phyloP scores from a whole-genome alignment of 805 yeast genomes.

The Saturnispora quitensis region DNA sequence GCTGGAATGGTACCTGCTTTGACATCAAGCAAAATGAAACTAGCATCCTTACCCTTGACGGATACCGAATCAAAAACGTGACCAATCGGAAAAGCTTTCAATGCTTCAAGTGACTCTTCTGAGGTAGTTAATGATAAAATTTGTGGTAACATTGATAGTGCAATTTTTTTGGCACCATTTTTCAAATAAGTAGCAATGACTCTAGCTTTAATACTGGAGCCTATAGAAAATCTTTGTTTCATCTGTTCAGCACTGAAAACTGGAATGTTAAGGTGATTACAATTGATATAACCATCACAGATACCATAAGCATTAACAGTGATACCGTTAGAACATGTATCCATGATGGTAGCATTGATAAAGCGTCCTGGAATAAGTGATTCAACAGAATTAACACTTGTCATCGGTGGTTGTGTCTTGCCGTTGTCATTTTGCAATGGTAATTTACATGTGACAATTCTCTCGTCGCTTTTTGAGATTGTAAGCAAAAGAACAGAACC shows the following conservation, averaged over 20 bases:
- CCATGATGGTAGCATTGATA: conserved; percentile 64
- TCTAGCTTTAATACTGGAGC: conserved; percentile 61
- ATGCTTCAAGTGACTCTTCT: conserved; percentile 19
- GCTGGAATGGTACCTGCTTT: conserved; percentile 50
- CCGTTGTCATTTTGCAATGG: conserved; percentile 33
- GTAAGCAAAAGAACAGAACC: conserved; percentile 69
- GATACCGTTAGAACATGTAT: conserved; percentile 52
- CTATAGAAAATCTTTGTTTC: conserved; percentile 57
- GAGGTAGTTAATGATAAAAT: conserved; percentile 22
- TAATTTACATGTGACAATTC: conserved; percentile 49
- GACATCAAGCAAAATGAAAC: conserved; percentile 47
- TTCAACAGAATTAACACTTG: conserved; percentile 63
- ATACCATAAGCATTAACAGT: conserved; percentile 67
- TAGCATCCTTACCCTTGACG: conserved; percentile 50
- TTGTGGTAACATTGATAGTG: conserved; percentile 54
- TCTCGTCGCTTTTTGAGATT: conserved; percentile 41
- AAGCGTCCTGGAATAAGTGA: conserved; percentile 79
- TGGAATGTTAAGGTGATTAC: conserved; percentile 50
- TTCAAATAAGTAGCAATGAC: conserved; percentile 46
- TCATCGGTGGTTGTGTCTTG: conserved; percentile 40
- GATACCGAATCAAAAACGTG: conserved; percentile 50
- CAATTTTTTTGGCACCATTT: conserved; percentile 46
- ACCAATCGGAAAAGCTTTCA: conserved; percentile 76
- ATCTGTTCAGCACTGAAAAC: conserved; percentile 32
- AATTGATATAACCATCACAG: conserved; percentile 59